phyloP scores from a whole-genome alignment of 2,329 filamentous ascomycete genomes.

The Cucurbitaria berberidis region DNA sequence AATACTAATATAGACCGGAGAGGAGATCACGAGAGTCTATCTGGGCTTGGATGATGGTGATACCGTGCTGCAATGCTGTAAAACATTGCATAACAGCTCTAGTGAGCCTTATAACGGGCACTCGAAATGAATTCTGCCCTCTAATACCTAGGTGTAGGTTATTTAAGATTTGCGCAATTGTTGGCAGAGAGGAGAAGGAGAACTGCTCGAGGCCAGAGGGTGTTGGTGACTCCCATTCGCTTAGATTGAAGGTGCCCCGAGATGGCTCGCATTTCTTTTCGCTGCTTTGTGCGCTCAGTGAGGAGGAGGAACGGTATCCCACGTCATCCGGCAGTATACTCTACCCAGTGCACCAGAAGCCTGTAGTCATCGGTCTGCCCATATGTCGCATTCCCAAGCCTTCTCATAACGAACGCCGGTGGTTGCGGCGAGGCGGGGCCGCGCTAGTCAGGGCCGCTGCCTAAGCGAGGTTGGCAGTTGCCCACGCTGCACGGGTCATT shows the following conservation, averaged over 20 bases:
- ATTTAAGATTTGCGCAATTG: not conserved
- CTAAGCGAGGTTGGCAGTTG: not conserved
- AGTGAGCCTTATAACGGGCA: conserved; percentile 9
- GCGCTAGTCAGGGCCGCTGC: not conserved
- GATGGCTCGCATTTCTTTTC: conserved; percentile 7
- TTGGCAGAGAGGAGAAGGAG: conserved; percentile 2
- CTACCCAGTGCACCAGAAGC: no score
- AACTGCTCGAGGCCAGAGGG: not conserved
- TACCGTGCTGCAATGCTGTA: conserved; percentile 9
- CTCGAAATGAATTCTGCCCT: conserved; percentile 8
- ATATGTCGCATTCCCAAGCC: no score
- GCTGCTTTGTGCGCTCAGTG: conserved; percentile 8
- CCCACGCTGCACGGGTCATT: not conserved
- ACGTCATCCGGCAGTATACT: no score
- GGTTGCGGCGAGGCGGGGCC: not conserved
- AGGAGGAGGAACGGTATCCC: no score
- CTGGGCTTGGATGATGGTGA: conserved; percentile 20
- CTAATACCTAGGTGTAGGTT: conserved; percentile 12
- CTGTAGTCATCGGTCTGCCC: no score
- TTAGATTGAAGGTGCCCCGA: not conserved
- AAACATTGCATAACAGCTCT: not conserved
- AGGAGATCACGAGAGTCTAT: conserved; percentile 9
- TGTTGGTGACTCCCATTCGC: conserved; percentile 8
- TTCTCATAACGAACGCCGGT: no score
- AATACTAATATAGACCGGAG: conserved; percentile 13